Conservation (phyloP, 148 eudicot species). For the Hydrangea macrophylla region DNA sequence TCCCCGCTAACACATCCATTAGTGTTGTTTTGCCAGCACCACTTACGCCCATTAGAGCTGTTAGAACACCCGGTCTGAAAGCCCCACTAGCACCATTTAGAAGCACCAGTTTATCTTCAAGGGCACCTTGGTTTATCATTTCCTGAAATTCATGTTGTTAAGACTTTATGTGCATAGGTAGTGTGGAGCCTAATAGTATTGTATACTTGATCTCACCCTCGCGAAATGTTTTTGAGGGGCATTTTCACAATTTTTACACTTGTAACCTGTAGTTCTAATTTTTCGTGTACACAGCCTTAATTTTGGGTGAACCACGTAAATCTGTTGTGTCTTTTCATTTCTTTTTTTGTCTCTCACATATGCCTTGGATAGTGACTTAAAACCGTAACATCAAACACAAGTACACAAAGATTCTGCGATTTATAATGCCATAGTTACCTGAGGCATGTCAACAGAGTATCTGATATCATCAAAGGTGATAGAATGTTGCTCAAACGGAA, state of each 20-base stretch:
- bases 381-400: background rate
- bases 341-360: too few relatives aligned
- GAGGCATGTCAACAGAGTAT: constrained; percentile 79
- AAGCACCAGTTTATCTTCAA: constrained; percentile 54
- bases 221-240: too few relatives aligned
- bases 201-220: too few relatives aligned
- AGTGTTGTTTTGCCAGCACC: constrained; percentile 82
- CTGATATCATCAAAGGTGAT: constrained; percentile 61
- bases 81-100: constrained; percentile 73
- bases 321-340: too few relatives aligned
- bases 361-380: too few relatives aligned
- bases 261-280: too few relatives aligned
- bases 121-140: constrained; percentile 60
- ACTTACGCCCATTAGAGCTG: constrained; percentile 78
- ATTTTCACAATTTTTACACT: too few relatives aligned
- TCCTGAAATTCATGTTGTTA: constrained; percentile 47
- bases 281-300: too few relatives aligned
- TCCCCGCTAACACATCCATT: constrained; percentile 75
- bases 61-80: constrained; percentile 72
- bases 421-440: constrained; percentile 30
- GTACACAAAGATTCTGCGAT: background rate
- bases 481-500: constrained; percentile 74
- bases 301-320: too few relatives aligned
- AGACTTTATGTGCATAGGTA: too few relatives aligned
- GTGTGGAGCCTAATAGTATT: too few relatives aligned